A percentile compares a stretch with the other conserved stretches of the same genome.
These are phyloP conservation scores for Inga laurina DNA, from an alignment of 306 rosid species.

Conservation along the genomic window DNA sequence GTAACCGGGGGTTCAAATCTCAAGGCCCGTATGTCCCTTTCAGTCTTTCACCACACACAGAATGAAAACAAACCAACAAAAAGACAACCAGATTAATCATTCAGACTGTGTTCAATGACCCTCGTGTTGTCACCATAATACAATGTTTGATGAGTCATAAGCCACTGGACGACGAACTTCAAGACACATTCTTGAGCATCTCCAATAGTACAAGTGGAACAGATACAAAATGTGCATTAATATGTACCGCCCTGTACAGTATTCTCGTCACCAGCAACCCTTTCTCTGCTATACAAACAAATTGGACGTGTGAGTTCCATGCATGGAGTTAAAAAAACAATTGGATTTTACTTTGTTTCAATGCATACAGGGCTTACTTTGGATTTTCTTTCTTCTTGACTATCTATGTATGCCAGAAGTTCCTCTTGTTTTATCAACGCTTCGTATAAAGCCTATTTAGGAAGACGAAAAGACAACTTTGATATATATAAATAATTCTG, in stretches of 20 bases:
- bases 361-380: slow-evolving; percentile 42
- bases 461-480: slow-evolving; percentile 22
- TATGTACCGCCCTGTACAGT: slow-evolving; percentile 38
- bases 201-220: slow-evolving; percentile 29
- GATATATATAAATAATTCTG: slow-evolving; percentile 3
- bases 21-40: neutral
- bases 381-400: slow-evolving; percentile 57
- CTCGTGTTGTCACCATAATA: neutral
- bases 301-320: slow-evolving; percentile 26
- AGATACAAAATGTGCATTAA: neutral
- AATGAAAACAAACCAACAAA: neutral
- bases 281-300: slow-evolving; percentile 50
- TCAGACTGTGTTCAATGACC: neutral
- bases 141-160: neutral
- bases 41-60: neutral
- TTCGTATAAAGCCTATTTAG: slow-evolving; percentile 72
- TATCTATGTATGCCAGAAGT: slow-evolving; percentile 79
- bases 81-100: neutral
- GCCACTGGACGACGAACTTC: slow-evolving; percentile 18
- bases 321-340: slow-evolving; percentile 4
- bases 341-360: neutral
- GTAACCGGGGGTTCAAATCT: neutral
- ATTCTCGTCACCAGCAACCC: slow-evolving; percentile 60
- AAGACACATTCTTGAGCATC: slow-evolving; percentile 22
- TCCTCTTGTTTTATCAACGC: slow-evolving; percentile 89